Base-by-base conservation (phyloP, 108 stramenopile species). In the Stephanodiscus minutulus region DNA sequence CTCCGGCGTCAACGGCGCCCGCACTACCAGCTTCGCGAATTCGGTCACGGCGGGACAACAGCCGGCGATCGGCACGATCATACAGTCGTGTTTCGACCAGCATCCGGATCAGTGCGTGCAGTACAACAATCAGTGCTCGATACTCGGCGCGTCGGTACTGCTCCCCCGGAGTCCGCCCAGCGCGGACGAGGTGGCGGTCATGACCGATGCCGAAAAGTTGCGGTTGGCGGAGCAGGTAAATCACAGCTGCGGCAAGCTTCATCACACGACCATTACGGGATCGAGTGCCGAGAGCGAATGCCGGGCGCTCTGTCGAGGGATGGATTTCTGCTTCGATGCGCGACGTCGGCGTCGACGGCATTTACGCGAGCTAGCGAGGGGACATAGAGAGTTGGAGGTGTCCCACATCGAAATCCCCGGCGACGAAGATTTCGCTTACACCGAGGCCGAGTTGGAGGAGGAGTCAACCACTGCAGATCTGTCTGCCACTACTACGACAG, bases 201-300 rank as follows among this genome's bases (percentile, higher is more conserved):
- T 69, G 54, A 36, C 39, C 35, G 18, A 57, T 58, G 24, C 24
- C 5, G 64, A 66, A 21, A 63, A 66, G 47, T 18, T 74, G 9
- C 3, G 27, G 35, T 37, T 74, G 33, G 64, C 73, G 15, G 73
- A 74, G 61, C 29, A 24, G 52, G 56, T 74, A 13, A 60, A 65
- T 49, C 64, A 47, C 4, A 47, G 33, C 7, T 74, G 73, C 27
- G 44, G 56, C 10, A 59, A 49, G 46, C 35, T 39, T 9, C 13
- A 73, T 25, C 33, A 37, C 28, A 3, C 10, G 36, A 63, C 28
- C 27, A 64, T n/a, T n/a, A n/a, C n/a, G n/a, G n/a, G n/a, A n/a
- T n/a, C n/a, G n/a, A 5, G 41, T 13, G 22, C 4, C 47, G 29
- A 27, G 43, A 52, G n/a, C 24, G 64, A 60, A 50, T 74, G 73